Evolutionary conservation across 805 yeast species (phyloP).

Genomic region (Pichia deserticola): DNA sequence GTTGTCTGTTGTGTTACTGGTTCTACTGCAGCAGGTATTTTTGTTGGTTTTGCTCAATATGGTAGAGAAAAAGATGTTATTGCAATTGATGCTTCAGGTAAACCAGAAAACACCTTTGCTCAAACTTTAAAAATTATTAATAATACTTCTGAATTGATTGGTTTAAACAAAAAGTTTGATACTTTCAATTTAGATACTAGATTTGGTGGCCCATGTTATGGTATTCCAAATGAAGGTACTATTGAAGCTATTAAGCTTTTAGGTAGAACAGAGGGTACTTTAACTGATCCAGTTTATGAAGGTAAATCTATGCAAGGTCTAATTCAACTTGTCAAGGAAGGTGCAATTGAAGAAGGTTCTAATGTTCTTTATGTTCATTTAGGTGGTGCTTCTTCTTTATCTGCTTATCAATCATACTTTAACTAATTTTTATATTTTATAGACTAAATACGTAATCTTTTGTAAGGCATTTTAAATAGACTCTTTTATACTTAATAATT

Average conservation of each 20-base stretch:
- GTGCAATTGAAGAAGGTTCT: slow-evolving; percentile 23
- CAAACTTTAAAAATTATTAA: slow-evolving; percentile 30
- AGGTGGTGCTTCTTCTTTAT: slow-evolving; percentile 29
- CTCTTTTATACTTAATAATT: no score
- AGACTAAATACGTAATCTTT: neutral
- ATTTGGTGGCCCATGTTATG: slow-evolving; percentile 30
- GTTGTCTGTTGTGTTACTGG: slow-evolving; percentile 31
- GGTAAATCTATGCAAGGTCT: slow-evolving; percentile 31
- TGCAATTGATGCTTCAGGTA: slow-evolving; percentile 31
- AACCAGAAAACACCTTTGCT: slow-evolving; percentile 29
- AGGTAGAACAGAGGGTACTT: slow-evolving; percentile 29
- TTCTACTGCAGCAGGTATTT: slow-evolving; percentile 30
- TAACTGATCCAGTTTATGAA: slow-evolving; percentile 32
- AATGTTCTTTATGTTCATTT: slow-evolving; percentile 27
- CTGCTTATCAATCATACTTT: slow-evolving; percentile 24
- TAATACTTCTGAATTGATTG: slow-evolving; percentile 27
- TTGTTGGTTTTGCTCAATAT: slow-evolving; percentile 29
- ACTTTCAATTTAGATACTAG: slow-evolving; percentile 26
- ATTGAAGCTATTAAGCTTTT: slow-evolving; percentile 31
- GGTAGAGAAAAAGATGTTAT: slow-evolving; percentile 29
- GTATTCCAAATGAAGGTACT: slow-evolving; percentile 31
- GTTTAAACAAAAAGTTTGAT: slow-evolving; percentile 21
- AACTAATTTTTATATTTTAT: neutral
- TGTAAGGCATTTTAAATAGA: neutral
- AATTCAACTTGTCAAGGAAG: slow-evolving; percentile 22